Evolutionary conservation across 1,139 yeast genomes (phyloP).

Genomic region (Scheffersomyces insectosa): DNA sequence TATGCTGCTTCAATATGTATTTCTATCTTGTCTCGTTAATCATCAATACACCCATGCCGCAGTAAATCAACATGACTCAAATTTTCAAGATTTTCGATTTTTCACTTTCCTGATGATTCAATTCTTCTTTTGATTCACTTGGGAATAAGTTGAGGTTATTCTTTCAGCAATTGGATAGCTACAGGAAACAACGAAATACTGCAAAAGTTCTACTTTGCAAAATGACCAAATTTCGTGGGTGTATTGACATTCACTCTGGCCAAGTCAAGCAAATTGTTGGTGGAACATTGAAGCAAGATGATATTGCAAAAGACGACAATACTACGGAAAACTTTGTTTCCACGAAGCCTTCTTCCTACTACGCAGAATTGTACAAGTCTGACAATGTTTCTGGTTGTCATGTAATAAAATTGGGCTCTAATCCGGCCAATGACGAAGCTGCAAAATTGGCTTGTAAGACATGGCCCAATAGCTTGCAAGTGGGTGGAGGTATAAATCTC

Average conservation of each 20-base stretch:
- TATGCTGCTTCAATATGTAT: no score
- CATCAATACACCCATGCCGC: no score
- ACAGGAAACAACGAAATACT: no score
- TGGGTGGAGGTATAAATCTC: constrained; percentile 89
- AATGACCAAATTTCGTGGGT: constrained; percentile 91
- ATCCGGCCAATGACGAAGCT: constrained; percentile 74
- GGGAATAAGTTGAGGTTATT: no score
- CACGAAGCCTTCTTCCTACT: constrained; percentile 69
- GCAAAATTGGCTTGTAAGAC: constrained; percentile 72
- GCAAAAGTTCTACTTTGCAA: background rate
- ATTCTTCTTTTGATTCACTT: no score
- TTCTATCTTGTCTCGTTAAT: no score
- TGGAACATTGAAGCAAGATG: constrained; percentile 70
- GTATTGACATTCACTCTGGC: constrained; percentile 93
- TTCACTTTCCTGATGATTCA: no score
- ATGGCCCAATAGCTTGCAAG: constrained; percentile 77
- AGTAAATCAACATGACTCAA: no score
- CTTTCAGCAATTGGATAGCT: no score
- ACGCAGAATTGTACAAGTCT: constrained; percentile 67
- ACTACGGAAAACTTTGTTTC: constrained; percentile 82
- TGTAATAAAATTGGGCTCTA: constrained; percentile 85
- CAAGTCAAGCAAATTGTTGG: constrained; percentile 97
- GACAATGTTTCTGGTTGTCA: constrained; percentile 74
- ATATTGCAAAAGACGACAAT: constrained; percentile 25
- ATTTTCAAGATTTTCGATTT: no score